Evolutionary conservation across 2,329 filamentous ascomycete species (phyloP).

Genomic region (Botrytis deweyae): DNA sequence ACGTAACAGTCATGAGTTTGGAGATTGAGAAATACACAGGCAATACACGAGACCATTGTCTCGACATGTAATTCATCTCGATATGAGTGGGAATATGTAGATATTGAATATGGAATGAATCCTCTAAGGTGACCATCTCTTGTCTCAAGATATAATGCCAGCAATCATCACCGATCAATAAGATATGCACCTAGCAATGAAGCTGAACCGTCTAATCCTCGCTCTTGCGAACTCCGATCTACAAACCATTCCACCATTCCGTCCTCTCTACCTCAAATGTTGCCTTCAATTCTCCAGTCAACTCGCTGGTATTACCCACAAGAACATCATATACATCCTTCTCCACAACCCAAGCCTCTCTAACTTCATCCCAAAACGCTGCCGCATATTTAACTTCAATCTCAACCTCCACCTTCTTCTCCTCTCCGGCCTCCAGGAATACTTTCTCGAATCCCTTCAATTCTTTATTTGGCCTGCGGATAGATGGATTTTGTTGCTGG

Average conservation of each 20-base stretch:
- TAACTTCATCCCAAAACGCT: constrained; percentile 46
- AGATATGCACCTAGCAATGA: neutral
- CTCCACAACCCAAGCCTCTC: constrained; percentile 43
- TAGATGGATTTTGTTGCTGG: constrained; percentile 51
- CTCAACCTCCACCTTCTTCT: constrained; percentile 54
- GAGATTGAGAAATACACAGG: neutral
- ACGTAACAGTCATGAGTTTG: neutral
- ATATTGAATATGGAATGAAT: neutral
- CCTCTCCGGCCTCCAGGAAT: constrained; percentile 58
- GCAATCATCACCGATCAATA: too few species aligned
- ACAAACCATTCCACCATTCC: constrained; percentile 67
- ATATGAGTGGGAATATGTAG: neutral
- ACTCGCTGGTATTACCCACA: constrained; percentile 42
- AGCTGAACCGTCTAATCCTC: neutral
- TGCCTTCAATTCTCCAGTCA: constrained; percentile 50
- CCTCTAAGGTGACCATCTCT: neutral
- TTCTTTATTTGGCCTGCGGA: constrained; percentile 55
- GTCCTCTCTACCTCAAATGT: constrained; percentile 60
- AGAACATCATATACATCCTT: constrained; percentile 43
- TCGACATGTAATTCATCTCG: fast-evolving
- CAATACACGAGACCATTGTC: neutral
- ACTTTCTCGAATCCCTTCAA: constrained; percentile 67
- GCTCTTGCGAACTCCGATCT: neutral
- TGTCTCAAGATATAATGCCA: neutral
- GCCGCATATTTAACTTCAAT: constrained; percentile 44